Percentiles rank a stretch among this genome's conserved stretches.
Evolutionary conservation across 495 filamentous ascomycete genomes (phyloP).

Genomic region (Corynascus novoguineensis): DNA sequence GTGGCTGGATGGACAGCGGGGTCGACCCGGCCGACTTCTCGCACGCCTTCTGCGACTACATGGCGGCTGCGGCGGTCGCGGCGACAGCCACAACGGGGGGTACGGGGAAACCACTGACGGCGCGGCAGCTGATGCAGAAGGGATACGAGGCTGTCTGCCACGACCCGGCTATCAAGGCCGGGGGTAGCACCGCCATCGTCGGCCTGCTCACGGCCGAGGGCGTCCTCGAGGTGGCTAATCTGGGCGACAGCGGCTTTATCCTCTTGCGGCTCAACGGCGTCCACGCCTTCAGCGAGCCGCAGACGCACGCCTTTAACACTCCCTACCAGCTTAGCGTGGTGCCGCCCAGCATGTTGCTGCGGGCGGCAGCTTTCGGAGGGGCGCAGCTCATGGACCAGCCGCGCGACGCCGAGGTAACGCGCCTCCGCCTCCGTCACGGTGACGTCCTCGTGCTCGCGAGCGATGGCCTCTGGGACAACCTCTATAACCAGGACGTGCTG

Average conservation of each 20-base stretch:
- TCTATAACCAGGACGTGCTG: slow-evolving; percentile 83
- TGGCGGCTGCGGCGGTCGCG: slow-evolving; percentile 62
- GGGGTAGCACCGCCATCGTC: slow-evolving; percentile 86
- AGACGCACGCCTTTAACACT: slow-evolving; percentile 97
- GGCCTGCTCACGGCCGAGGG: slow-evolving; percentile 67
- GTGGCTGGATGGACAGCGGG: slow-evolving; percentile 85
- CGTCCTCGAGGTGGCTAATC: slow-evolving; percentile 76
- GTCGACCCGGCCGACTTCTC: slow-evolving; percentile 94
- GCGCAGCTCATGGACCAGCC: slow-evolving; percentile 73
- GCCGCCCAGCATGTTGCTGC: slow-evolving; percentile 67
- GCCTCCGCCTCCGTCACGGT: slow-evolving; percentile 72
- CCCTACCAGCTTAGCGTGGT: slow-evolving; percentile 91
- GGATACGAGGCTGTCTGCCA: slow-evolving; percentile 76
- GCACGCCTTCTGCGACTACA: slow-evolving; percentile 87
- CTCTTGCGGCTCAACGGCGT: slow-evolving; percentile 78
- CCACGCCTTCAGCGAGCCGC: slow-evolving; percentile 71
- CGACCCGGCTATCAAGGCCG: slow-evolving; percentile 66
- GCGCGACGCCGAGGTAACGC: slow-evolving; percentile 72
- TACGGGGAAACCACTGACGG: slow-evolving; percentile 40
- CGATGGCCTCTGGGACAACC: slow-evolving; percentile 94
- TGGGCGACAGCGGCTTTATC: slow-evolving; percentile 97
- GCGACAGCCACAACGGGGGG: slow-evolving; percentile 5
- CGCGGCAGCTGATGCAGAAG: slow-evolving; percentile 67
- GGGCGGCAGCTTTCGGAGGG: slow-evolving; percentile 77
- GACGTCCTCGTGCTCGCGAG: slow-evolving; percentile 89